Evolutionary conservation across 148 eudicot species (phyloP).

Genomic region (Amaranthus cruentus): DNA sequence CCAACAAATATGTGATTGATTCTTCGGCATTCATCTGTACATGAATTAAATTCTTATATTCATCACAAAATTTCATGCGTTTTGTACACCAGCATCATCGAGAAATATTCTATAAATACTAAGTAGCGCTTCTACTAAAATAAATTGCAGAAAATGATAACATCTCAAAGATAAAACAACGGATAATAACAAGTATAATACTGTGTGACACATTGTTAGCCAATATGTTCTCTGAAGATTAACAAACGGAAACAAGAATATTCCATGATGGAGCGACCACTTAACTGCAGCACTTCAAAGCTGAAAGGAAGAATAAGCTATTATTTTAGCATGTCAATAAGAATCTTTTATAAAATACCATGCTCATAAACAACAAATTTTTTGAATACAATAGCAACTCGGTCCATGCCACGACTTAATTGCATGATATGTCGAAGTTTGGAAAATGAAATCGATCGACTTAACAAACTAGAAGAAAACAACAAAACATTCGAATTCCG

Average conservation of each 20-base stretch:
- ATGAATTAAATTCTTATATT: not conserved
- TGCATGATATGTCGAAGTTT: not conserved
- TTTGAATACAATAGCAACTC: not conserved
- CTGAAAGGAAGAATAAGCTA: not conserved
- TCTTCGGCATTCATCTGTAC: not conserved
- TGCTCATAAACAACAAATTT: not conserved
- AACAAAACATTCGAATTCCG: no score
- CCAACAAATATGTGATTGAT: not conserved
- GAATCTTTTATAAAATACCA: not conserved
- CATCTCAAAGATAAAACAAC: not conserved
- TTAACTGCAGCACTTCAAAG: not conserved
- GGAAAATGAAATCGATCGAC: not conserved
- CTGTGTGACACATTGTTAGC: not conserved
- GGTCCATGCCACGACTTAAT: not conserved
- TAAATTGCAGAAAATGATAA: not conserved
- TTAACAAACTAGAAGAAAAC: not conserved
- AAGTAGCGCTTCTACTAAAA: not conserved
- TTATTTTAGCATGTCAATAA: not conserved
- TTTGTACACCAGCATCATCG: not conserved
- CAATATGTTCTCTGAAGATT: not conserved
- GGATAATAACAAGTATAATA: no score
- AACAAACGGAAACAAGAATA: not conserved
- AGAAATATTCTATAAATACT: not conserved
- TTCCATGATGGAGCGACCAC: not conserved
- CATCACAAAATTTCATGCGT: not conserved